phyloP scores from a whole-genome alignment of 371 early-diverging fungal genomes.

The Mortierella sp. region DNA sequence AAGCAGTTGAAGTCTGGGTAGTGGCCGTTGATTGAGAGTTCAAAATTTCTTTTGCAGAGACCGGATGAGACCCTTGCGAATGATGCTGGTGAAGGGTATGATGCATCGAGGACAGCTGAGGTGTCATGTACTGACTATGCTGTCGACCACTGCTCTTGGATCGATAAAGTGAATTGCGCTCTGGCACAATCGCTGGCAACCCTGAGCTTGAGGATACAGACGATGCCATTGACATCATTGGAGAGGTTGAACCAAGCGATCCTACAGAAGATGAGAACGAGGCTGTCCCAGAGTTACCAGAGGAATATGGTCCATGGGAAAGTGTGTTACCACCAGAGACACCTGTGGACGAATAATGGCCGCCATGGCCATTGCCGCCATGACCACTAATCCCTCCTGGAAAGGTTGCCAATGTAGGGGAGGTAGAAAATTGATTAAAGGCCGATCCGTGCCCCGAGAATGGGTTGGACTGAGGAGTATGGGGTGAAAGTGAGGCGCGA shows the following conservation, averaged over 20 bases:
- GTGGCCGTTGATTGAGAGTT: not conserved
- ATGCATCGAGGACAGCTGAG: constrained; percentile 6
- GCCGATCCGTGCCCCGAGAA: constrained; percentile 6
- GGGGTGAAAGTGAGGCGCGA: constrained; percentile 31
- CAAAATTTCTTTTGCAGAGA: too few species aligned
- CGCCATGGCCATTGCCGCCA: constrained; percentile 13
- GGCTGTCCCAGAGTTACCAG: constrained; percentile 31
- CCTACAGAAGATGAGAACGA: constrained; percentile 45
- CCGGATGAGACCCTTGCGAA: not conserved
- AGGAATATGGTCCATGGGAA: constrained; percentile 22
- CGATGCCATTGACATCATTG: constrained; percentile 45
- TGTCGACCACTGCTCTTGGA: constrained; percentile 49
- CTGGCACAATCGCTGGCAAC: constrained; percentile 47
- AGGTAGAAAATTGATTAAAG: constrained; percentile 28
- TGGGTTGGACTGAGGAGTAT: constrained; percentile 19
- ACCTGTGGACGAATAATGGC: constrained; percentile 19
- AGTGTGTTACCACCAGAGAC: not conserved
- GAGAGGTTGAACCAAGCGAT: constrained; percentile 44
- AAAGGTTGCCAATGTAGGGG: constrained; percentile 32
- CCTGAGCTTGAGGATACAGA: constrained; percentile 40
- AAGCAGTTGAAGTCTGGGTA: not conserved
- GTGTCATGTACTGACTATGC: constrained; percentile 20
- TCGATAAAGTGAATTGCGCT: constrained; percentile 44
- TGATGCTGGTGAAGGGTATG: constrained; percentile 8
- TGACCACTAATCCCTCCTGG: constrained; percentile 22